Evolutionary conservation across 805 yeast genomes (phyloP), one percentile per base, ranked within the genome.

Genomic region (Ogataea henricii): DNA sequence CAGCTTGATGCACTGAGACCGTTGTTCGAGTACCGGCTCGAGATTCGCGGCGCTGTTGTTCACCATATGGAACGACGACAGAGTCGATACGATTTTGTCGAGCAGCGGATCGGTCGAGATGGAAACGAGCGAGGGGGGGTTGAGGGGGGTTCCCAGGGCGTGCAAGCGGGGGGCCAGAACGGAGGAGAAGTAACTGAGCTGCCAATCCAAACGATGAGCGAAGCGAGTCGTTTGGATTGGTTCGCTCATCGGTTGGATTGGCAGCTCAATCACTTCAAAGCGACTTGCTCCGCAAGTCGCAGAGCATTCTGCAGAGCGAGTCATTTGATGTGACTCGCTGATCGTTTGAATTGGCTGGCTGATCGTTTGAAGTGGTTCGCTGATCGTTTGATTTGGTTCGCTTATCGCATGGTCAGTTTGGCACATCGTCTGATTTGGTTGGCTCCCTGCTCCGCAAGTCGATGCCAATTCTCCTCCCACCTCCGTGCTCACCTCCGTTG

Each of bases 131-230:
- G 40, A 40, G 2, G 41, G 22, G 2, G 39, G 27, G 23, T 38
- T 33, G 13, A 59, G 43, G 3, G 57, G 56, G 3, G 42, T 41
- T 2, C 62, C 58, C 27, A 42, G 46, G 6, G 59, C 60, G 40
- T 59, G 61, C 16, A 63, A 49, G 25, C 56, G 54, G n/a, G 67
- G 65, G 1, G 58, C 40, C 22, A 63, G 26, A 13, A 60, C 45
- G 18, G 49, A 46, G 10, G 57, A 47, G 41, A 63, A 63, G 47
- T 62, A 63, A 40, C 50, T 17, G 21, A 55, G 35, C 32, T 48
- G 55, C 27, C 27, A 25, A 12, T 13, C 10, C 5, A 27, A 27
- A 6, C 30, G 30, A 12, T 9, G n/a, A 27, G 30, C 30, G 10
- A 27, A 23, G 26, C 26, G 30, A 27, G n/a, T n/a, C n/a, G n/a